phyloP scores from a whole-genome alignment of 495 filamentous ascomycete species.

The Aspergillus sparsus region DNA sequence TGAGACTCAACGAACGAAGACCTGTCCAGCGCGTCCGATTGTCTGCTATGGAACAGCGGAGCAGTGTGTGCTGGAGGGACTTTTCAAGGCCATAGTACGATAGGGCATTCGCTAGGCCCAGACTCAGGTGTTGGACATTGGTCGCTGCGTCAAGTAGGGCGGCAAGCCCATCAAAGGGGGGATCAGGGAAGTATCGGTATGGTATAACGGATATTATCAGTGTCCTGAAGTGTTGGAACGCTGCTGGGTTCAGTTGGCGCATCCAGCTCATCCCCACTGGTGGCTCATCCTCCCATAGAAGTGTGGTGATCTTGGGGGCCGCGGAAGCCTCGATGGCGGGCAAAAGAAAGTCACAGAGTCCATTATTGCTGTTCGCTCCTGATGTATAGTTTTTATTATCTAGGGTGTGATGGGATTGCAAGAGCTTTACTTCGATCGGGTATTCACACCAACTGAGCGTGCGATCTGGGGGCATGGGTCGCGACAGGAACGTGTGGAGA shows the following conservation, averaged over 20 bases:
- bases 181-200: not conserved
- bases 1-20: not conserved
- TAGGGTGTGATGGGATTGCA: not conserved
- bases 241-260: not conserved
- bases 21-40: not conserved
- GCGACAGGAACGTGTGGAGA: not conserved
- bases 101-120: not conserved
- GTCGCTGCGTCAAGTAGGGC: not conserved
- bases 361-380: not conserved
- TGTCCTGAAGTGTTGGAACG: not conserved
- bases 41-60: not conserved
- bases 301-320: not conserved
- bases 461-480: not conserved
- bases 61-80: not conserved
- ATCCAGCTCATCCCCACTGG: not conserved
- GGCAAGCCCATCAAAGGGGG: not conserved
- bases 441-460: not conserved
- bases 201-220: not conserved
- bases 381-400: not conserved
- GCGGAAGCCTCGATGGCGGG: not conserved
- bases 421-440: not conserved
- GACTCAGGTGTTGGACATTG: not conserved
- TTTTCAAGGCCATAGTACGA: not conserved
- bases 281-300: constrained; percentile 1
- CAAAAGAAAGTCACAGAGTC: not conserved